Evolutionary conservation across 2,329 filamentous ascomycete genomes (phyloP), one percentile per base, ranked within the genome.

Genomic region (Chaetoscypha palmicola): DNA sequence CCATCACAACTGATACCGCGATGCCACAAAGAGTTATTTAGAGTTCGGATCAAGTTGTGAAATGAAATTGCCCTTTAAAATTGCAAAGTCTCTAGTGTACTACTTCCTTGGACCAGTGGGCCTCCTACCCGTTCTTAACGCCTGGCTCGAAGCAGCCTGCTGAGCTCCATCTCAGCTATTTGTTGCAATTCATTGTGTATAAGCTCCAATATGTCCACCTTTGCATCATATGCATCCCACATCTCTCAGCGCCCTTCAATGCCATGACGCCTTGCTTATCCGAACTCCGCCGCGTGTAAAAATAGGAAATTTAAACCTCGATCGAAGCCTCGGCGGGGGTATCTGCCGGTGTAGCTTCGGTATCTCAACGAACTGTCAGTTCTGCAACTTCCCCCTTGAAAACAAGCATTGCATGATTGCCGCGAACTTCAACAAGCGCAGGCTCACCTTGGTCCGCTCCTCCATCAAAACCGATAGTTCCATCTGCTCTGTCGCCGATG

Each of bases 391-490:
- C 65, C 31, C 64, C 68, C 28, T 62, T 57, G 52, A 76, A 76
- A n/a, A 75, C 69, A 22, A 76, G 60, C 59, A 67, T 67, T 14
- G 66, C 73, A 56, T 76, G 72, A 46, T 66, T 67, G 26, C 71
- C n/a, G n/a, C 32, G 32, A 17, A 34, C 73, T 36, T 66, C 52
- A 4, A 58, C 49, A 33, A 57, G 43, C 35, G 52, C 46, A 10
- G 24, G 14, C 31, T 49, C 31, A 8, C 16, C 20, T 23, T 50
- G 47, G 21, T 44, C 36, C 2, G 31, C 37, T 28, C 44, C 45
- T 12, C 41, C 51, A 5, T 39, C 41, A 1, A 24, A n/a, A 4
- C 14, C n/a, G 17, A 32, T 26, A 5, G 8, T 33, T 5, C 31
- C 42, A 7, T 30, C 43, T 22, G 32, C 41, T 14, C 37, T 23